Evolutionary conservation across 805 yeast species (phyloP).

Genomic region (Sugiyamaella marilandica): DNA sequence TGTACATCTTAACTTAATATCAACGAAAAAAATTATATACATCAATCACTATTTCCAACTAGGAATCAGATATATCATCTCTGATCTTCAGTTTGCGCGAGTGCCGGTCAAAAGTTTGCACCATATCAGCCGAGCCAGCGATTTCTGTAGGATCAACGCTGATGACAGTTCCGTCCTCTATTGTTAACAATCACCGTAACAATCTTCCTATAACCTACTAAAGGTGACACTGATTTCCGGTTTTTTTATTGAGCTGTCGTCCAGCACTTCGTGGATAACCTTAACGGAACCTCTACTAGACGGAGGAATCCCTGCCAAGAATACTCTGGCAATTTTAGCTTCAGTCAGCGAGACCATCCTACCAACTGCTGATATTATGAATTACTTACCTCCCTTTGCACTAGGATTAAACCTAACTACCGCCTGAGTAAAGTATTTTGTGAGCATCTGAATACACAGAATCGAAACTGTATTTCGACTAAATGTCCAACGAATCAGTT

Average conservation of each 20-base stretch:
- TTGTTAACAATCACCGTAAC: neutral
- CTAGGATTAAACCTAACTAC: constrained; percentile 76
- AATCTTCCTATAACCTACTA: constrained; percentile 32
- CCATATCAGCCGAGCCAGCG: constrained; percentile 54
- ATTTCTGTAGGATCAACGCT: constrained; percentile 57
- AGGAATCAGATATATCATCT: constrained; percentile 52
- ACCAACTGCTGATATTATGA: neutral
- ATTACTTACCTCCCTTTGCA: constrained; percentile 47
- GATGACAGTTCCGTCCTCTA: constrained; percentile 66
- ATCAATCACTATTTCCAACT: neutral
- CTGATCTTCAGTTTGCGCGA: constrained; percentile 72
- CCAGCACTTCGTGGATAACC: constrained; percentile 62
- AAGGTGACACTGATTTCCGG: constrained; percentile 73
- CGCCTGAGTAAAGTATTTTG: constrained; percentile 80
- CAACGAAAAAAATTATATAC: too few relatives aligned
- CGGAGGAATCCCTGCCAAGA: constrained; percentile 78
- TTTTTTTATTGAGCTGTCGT: constrained; percentile 38
- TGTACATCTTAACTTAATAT: too few relatives aligned
- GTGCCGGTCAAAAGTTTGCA: constrained; percentile 68
- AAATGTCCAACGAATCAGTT: neutral
- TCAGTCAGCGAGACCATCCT: constrained; percentile 7
- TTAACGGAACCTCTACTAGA: constrained; percentile 54
- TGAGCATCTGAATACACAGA: constrained; percentile 56
- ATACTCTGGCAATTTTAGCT: constrained; percentile 75
- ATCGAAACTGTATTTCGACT: neutral